Evolutionary conservation across 202 grass and related monocot species (phyloP).

Genomic region (Elaeis oleifera): DNA sequence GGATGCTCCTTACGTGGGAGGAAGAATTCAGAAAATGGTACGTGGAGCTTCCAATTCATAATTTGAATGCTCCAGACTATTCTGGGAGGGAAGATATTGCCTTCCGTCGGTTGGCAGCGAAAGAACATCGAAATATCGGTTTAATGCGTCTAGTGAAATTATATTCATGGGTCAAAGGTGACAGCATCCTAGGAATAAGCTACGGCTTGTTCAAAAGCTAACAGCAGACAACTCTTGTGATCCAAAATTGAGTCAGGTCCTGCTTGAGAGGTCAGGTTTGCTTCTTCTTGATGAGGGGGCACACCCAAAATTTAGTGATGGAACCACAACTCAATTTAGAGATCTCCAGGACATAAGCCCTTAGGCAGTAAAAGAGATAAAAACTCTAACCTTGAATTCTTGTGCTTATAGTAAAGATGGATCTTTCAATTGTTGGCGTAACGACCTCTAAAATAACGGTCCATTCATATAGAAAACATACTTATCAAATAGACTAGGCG

Average conservation of each 20-base stretch:
- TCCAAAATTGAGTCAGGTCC: conserved; percentile 21
- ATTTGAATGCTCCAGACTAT: conserved; percentile 48
- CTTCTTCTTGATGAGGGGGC: conserved; percentile 75
- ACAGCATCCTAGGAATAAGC: conserved; percentile 60
- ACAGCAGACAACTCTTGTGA: conserved; percentile 17
- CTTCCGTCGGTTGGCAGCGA: conserved; percentile 8
- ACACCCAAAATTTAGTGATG: conserved; percentile 24
- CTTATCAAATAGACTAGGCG: too few species aligned
- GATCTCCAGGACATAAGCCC: too few species aligned
- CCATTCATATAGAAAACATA: too few species aligned
- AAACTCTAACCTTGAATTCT: too few species aligned
- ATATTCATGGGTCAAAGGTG: conserved; percentile 55
- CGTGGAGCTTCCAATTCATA: conserved; percentile 53
- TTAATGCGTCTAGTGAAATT: conserved; percentile 34
- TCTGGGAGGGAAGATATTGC: conserved; percentile 36
- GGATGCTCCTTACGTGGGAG: conserved; percentile 63
- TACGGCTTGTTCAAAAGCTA: conserved; percentile 59
- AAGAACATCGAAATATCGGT: conserved; percentile 18
- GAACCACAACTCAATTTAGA: too few species aligned
- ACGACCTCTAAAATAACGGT: too few species aligned
- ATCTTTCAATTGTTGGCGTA: too few species aligned
- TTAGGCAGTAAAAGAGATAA: too few species aligned
- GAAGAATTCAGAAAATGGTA: conserved; percentile 69
- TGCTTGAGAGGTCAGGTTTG: conserved; percentile 48
- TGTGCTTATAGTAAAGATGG: too few species aligned